Base-by-base conservation (phyloP, 2,329 filamentous ascomycete genomes). In the Fusarium sp. region DNA sequence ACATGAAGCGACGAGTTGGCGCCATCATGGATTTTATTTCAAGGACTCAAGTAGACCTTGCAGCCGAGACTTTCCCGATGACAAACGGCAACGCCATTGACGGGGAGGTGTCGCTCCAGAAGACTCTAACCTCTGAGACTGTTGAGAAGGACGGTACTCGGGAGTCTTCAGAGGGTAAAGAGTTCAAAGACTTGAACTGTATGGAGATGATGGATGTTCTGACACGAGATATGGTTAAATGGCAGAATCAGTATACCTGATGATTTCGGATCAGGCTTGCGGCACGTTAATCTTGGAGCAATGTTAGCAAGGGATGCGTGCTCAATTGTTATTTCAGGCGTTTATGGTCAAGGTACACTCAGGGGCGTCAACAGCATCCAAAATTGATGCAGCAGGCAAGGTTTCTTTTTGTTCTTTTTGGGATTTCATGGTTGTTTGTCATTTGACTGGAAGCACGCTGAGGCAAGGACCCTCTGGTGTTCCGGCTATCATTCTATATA, bases 201-300 rank as follows among this genome's bases (percentile, higher is more conserved):
- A 84, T 92, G 68, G 92, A 97, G 80, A 97, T 97, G 92, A 97
- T 97, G 92, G 93, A 97, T 77, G 86, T 89, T 72, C 80, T 97
- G 77, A 94, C 91, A 65, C 86, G 91, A 65, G 89, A 94, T 77
- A 85, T 97, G 74, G 87, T 95, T 70, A 91, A 92, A 74, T 97
- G 93, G 93, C 93, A 97, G 80, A 90, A 91, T 69, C 87, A 92
- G 74, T 94, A 86, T 72, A 77, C 82, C 55, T 80, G 70, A 76
- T 51, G 34, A n/a, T 31, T 23, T 40, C n/a, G 36, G 49, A 59
- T 53, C 28, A 41, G 41, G 41, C 55, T 16, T 38, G 12, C n/a
- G 31, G 49, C 31, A 20, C 23, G 23, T 26, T 44, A 26, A 31
- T 36, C 37, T 42, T 36, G 38, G 28, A 57, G 40, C 33, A n/a